Evolutionary conservation across 2,329 filamentous ascomycete species (phyloP).

Genomic region (Dothideomycetes sp.): DNA sequence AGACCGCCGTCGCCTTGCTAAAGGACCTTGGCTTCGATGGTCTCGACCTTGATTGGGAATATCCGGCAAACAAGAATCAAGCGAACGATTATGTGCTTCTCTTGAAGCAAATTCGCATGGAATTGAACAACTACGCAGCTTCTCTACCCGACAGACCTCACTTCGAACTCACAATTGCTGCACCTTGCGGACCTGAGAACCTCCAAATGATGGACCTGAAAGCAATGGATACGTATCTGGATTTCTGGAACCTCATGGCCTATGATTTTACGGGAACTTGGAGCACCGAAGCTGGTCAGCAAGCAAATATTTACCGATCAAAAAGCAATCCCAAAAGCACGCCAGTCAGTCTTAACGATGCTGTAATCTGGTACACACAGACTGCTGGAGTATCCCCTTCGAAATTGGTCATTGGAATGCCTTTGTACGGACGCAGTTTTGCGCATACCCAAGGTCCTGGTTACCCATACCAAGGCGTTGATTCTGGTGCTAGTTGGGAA

Average conservation of each 20-base stretch:
- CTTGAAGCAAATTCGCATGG: constrained; percentile 30
- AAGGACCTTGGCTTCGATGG: constrained; percentile 66
- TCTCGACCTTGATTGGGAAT: constrained; percentile 41
- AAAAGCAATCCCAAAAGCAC: constrained; percentile 52
- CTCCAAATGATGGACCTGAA: constrained; percentile 33
- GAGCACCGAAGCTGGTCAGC: constrained; percentile 64
- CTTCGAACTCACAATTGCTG: constrained; percentile 37
- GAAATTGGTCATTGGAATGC: constrained; percentile 87
- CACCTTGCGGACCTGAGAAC: constrained; percentile 35
- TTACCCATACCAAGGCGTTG: constrained; percentile 58
- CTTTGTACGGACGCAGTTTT: constrained; percentile 83
- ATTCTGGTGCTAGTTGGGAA: constrained; percentile 69
- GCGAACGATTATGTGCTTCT: constrained; percentile 32
- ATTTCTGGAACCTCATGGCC: constrained; percentile 45
- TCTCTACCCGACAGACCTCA: constrained; percentile 27
- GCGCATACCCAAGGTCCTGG: constrained; percentile 68
- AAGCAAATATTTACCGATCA: constrained; percentile 66
- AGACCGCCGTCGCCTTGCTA: constrained; percentile 63
- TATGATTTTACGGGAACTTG: constrained; percentile 64
- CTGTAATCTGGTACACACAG: constrained; percentile 60
- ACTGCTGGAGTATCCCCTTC: constrained; percentile 51
- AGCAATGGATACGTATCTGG: constrained; percentile 34
- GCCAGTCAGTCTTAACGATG: constrained; percentile 66
- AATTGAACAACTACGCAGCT: constrained; percentile 33
- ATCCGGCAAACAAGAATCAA: constrained; percentile 34